Conservation (phyloP, 371 early-diverging fungal species). For the Mortierella sp. region DNA sequence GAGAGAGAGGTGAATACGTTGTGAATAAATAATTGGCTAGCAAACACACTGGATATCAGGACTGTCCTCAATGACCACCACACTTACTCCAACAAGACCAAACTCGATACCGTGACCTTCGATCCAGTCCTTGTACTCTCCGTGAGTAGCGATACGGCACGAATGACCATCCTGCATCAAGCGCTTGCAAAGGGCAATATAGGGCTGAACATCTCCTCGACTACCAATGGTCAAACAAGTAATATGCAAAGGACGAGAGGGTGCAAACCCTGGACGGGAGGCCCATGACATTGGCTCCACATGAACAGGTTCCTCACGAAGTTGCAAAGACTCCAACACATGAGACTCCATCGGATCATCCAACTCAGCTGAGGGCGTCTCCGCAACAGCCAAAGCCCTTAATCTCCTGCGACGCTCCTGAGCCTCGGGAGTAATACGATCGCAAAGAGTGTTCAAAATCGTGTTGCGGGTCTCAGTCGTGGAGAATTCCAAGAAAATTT, state of each 20-base stretch:
- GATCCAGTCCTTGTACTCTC: conserved; percentile 80
- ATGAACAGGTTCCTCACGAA: conserved; percentile 43
- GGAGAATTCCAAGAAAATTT: conserved; percentile 63
- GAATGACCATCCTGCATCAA: conserved; percentile 78
- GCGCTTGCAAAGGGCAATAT: conserved; percentile 83
- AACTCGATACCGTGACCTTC: conserved; percentile 83
- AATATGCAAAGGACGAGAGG: conserved; percentile 70
- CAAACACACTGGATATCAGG: background rate
- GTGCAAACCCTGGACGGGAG: conserved; percentile 36
- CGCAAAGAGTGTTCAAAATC: conserved; percentile 31
- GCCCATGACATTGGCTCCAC: conserved; percentile 32
- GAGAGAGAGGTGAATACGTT: background rate
- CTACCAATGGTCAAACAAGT: conserved; percentile 88
- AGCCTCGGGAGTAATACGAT: conserved; percentile 32
- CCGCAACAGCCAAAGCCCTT: conserved; percentile 11
- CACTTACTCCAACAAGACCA: conserved; percentile 75
- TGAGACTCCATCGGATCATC: conserved; percentile 33
- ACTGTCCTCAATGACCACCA: no score
- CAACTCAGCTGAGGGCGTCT: conserved; percentile 33
- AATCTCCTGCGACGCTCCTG: conserved; percentile 34
- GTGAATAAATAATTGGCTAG: background rate
- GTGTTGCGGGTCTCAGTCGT: conserved; percentile 52
- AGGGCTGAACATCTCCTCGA: conserved; percentile 89
- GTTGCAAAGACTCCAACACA: conserved; percentile 29
- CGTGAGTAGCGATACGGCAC: conserved; percentile 82